A percentile compares a stretch with the other conserved stretches of the same genome.
phyloP scores from a whole-genome alignment of 2,329 filamentous ascomycete species.

The Westerdykella sp. region DNA sequence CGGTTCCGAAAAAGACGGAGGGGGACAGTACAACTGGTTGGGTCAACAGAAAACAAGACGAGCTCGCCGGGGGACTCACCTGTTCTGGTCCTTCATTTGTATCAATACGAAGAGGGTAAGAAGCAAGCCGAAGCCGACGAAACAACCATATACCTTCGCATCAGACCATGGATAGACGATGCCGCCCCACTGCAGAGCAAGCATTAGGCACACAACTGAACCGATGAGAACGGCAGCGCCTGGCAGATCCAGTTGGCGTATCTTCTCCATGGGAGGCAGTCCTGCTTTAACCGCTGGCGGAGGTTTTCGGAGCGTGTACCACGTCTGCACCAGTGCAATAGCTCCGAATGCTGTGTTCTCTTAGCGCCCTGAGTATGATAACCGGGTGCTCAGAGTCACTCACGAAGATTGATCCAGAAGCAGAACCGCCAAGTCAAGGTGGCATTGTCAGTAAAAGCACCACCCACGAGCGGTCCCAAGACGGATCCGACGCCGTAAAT shows the following conservation, averaged over 20 bases:
- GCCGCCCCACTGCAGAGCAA: slow-evolving; percentile 43
- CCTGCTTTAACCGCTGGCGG: slow-evolving; percentile 17
- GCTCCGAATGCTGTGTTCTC: not conserved
- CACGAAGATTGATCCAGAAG: slow-evolving; percentile 30
- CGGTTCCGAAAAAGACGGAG: slow-evolving; percentile 38
- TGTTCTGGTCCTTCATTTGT: slow-evolving; percentile 1
- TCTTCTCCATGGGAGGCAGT: slow-evolving; percentile 27
- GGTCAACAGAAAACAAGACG: slow-evolving; percentile 15
- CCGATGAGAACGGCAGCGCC: slow-evolving; percentile 39
- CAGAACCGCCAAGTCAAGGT: slow-evolving; percentile 28
- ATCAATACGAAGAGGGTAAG: slow-evolving; percentile 2
- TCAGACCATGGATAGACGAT: slow-evolving; percentile 18
- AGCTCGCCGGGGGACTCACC: not conserved
- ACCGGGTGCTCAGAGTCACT: not conserved
- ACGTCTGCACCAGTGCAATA: slow-evolving; percentile 11
- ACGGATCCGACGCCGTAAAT: slow-evolving; percentile 29
- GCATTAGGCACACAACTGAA: slow-evolving; percentile 36
- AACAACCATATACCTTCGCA: slow-evolving; percentile 37
- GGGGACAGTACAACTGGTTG: slow-evolving; percentile 31
- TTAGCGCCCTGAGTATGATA: not conserved
- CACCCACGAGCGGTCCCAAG: slow-evolving; percentile 36
- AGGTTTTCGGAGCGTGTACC: slow-evolving; percentile 34
- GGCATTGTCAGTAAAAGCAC: slow-evolving; percentile 29
- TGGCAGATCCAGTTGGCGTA: slow-evolving; percentile 41
- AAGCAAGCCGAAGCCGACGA: slow-evolving; percentile 2